Evolutionary conservation across 495 filamentous ascomycete species (phyloP), one percentile per base, ranked within the genome.

Genomic region (Parathielavia hyrcaniae): DNA sequence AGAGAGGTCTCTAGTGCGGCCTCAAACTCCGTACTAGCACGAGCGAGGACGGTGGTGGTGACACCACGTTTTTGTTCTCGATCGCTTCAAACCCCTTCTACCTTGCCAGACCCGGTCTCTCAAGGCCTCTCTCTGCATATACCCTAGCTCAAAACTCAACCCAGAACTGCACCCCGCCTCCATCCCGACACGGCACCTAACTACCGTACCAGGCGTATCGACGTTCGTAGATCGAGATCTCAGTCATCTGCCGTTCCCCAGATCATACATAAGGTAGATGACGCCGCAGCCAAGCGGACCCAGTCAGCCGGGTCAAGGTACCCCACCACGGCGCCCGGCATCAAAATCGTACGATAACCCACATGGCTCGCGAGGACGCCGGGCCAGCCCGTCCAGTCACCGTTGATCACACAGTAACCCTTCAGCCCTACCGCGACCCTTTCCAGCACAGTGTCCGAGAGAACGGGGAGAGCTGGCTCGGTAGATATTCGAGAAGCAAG

Each of bases 261-360:
- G 53, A n/a, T n/a, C n/a, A n/a, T n/a, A n/a, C n/a, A n/a, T n/a
- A n/a, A n/a, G n/a, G n/a, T n/a, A n/a, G n/a, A 55, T 16, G 20
- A 43, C 45, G 16, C 40, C 40, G 41, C 41, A 53, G 57, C 40
- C 49, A 46, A 48, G 50, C 40, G 19, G 50, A 47, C 41, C 48
- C 57, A 59, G 34, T 20, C 17, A 20, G 43, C 17, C 16, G 53
- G 56, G 26, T 30, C n/a, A n/a, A 30, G 6, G 3, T 52, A 47
- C 64, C 36, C 62, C 59, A 62, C 35, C 51, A 20, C 6, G 17
- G 30, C n/a, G 50, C 35, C 57, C 64, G 65, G 66, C 67, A 66
- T 67, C 65, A 69, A 53, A 69, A 69, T 69, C 67, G 67, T 69
- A 69, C 67, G 60, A 69, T 61, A 61, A 62, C 47, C 46, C 43